Percentiles rank a stretch among this genome's conserved stretches.
Evolutionary conservation across 495 filamentous ascomycete genomes (phyloP).

Genomic region (Neurospora pannonica): DNA sequence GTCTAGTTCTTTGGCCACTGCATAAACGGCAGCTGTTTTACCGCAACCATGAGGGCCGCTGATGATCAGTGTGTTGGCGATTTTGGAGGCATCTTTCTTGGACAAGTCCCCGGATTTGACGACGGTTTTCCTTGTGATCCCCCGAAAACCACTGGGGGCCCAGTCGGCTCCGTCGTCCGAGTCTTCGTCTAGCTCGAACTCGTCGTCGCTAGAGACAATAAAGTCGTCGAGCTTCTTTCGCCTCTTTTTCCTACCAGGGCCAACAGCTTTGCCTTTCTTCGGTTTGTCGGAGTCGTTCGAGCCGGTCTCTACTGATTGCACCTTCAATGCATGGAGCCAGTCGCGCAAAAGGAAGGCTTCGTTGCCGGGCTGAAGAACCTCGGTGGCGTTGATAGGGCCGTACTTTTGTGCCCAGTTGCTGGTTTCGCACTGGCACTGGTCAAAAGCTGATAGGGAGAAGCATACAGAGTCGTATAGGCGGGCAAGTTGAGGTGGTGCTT

Average conservation of each 20-base stretch:
- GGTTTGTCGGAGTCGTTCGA: conserved; percentile 36
- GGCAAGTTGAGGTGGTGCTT: conserved; percentile 48
- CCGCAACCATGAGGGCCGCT: conserved; percentile 88
- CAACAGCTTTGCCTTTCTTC: conserved; percentile 35
- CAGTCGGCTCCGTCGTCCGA: conserved; percentile 55
- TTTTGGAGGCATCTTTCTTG: conserved; percentile 34
- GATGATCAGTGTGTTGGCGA: conserved; percentile 61
- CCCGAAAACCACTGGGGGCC: conserved; percentile 28
- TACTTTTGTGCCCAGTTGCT: conserved; percentile 80
- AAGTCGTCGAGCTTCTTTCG: conserved; percentile 76
- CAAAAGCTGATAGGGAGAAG: conserved; percentile 64
- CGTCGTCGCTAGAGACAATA: conserved; percentile 76
- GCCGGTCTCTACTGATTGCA: conserved; percentile 63
- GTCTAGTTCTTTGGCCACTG: conserved; percentile 88
- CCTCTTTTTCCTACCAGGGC: conserved; percentile 54
- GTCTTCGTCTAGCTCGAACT: conserved; percentile 67
- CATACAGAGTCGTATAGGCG: conserved; percentile 52
- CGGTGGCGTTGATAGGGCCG: conserved; percentile 55
- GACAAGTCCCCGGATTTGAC: conserved; percentile 46
- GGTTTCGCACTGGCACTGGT: conserved; percentile 64
- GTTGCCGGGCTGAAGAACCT: conserved; percentile 67
- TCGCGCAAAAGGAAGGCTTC: conserved; percentile 66
- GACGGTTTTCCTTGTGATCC: conserved; percentile 47
- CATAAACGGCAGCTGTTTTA: conserved; percentile 88
- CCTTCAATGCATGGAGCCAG: conserved; percentile 71